phyloP scores from a whole-genome alignment of 1,284 basidiomycete genomes.

The Malassezia brasiliensis region DNA sequence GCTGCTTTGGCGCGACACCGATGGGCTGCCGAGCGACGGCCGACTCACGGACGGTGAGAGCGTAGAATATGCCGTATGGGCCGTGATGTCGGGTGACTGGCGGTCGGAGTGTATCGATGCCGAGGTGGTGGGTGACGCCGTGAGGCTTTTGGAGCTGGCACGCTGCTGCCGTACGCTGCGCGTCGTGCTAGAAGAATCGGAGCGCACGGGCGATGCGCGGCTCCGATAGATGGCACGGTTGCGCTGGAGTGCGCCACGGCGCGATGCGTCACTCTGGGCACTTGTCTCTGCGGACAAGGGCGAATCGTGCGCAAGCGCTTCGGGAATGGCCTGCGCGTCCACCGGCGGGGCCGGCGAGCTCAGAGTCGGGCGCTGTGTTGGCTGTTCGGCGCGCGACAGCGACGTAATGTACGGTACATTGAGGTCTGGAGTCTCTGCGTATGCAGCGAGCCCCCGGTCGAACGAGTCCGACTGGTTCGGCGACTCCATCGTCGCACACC shows the following conservation, averaged over 20 bases:
- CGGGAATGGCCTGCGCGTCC: neutral
- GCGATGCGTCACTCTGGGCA: neutral
- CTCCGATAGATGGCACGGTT: constrained; percentile 7
- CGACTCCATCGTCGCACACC: neutral
- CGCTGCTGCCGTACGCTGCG: neutral
- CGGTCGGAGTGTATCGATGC: neutral
- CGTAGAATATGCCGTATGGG: too few relatives aligned
- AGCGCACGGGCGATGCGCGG: constrained; percentile 5
- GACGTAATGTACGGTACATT: constrained; percentile 2
- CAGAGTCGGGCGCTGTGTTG: neutral
- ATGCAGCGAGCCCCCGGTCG: neutral
- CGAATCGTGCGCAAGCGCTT: neutral
- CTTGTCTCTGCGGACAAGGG: neutral
- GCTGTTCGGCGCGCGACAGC: neutral
- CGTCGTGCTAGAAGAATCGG: constrained; percentile 3
- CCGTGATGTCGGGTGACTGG: too few relatives aligned
- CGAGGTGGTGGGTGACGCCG: neutral
- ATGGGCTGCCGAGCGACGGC: too few relatives aligned
- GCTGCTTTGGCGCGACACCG: too few relatives aligned
- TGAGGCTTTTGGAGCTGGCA: neutral
- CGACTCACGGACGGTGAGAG: too few relatives aligned
- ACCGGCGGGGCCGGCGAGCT: neutral
- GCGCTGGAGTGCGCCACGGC: neutral
- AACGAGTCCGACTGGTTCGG: neutral
- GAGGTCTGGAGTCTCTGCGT: neutral